These are phyloP conservation scores for Dothistroma septosporum DNA, from an alignment of 2,329 filamentous ascomycete species.

Conservation along the genomic window DNA sequence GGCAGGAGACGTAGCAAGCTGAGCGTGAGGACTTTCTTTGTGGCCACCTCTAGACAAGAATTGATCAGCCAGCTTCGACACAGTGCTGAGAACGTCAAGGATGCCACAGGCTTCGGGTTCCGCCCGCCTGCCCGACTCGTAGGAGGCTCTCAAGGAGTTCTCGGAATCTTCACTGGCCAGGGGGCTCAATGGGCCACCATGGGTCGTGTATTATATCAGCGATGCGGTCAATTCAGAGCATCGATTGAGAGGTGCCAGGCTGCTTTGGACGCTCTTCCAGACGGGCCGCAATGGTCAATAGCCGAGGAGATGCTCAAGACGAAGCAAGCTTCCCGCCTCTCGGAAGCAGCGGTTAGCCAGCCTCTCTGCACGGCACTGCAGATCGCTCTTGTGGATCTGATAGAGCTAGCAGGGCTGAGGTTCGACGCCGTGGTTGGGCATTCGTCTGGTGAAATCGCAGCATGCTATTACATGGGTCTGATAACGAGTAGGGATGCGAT, in stretches of 20 bases:
- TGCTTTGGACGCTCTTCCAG: slow-evolving; percentile 12
- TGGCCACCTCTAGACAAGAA: too few relatives aligned
- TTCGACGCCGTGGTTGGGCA: slow-evolving; percentile 32
- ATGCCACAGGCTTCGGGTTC: too few relatives aligned
- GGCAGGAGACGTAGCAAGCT: too few relatives aligned
- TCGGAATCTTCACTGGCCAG: slow-evolving; percentile 36
- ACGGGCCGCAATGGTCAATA: slow-evolving; percentile 29
- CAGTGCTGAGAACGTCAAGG: too few relatives aligned
- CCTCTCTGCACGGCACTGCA: slow-evolving; percentile 55
- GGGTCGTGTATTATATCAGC: slow-evolving; percentile 25
- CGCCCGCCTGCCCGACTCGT: slow-evolving; percentile 14
- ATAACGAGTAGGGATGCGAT: slow-evolving; percentile 23
- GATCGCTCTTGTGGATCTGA: slow-evolving; percentile 45
- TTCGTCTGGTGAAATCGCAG: slow-evolving; percentile 35
- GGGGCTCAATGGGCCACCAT: slow-evolving; percentile 34
- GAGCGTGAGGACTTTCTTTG: too few relatives aligned
- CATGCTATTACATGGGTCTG: slow-evolving; percentile 30
- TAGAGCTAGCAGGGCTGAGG: slow-evolving; percentile 27
- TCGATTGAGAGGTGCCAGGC: slow-evolving; percentile 18
- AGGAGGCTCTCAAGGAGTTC: slow-evolving; percentile 15
- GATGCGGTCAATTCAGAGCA: slow-evolving; percentile 17
- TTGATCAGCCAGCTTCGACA: too few relatives aligned
- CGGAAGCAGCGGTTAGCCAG: slow-evolving; percentile 42
- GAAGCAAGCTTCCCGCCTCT: slow-evolving; percentile 32
- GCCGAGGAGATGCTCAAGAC: slow-evolving; percentile 43